Base-by-base conservation (phyloP, 2,329 filamentous ascomycete genomes). In the Colletotrichum sp. region DNA sequence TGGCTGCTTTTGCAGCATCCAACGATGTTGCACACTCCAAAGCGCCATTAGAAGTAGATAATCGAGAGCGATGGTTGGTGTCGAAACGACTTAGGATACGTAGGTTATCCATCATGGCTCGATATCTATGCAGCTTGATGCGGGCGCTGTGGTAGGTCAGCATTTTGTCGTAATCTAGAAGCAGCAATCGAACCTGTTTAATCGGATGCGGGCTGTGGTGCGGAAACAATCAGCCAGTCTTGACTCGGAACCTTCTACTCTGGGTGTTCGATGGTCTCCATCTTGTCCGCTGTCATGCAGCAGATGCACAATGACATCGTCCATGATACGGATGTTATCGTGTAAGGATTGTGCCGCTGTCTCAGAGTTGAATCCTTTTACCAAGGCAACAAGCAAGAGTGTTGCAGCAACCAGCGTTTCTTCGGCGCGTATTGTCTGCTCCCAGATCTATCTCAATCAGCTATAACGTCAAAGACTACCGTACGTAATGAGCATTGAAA, bases 121-220 rank as follows among this genome's bases (percentile, higher is more conserved):
- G 63, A 49, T 66, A 66, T 49, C 63, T 44, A 6, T 66, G 36
- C 24, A 66, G 34, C 24, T 66, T 66, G 21, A 66, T 66, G 9
- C 63, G 63, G 9, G 63, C 63, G 32, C 63, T 66, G 3, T 8
- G 10, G 9, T 28, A 18, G 26, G 5, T 66, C 10, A 66, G 36
- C 24, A 1, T 8, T 44, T 3, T 0, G 12, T 13, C n/a, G n/a
- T 1, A 5, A 3, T 2, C 6, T 52, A 13, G 4, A 52, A 52
- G 44, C 3, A 24, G n/a, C 6, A 21, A 13, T 21, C 15, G 15
- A 39, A 66, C 63, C 63, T 66, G 8, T 28, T 26, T 3, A 66
- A 18, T 39, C 63, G 21, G 16, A 52, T 49, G 7, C 26, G 13
- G 24, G 63, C n/a, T 39, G 63, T 66, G 21, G 6, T 13, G 3